phyloP scores from a whole-genome alignment of 176 grass and related monocot genomes.

The Dactylis glomerata region DNA sequence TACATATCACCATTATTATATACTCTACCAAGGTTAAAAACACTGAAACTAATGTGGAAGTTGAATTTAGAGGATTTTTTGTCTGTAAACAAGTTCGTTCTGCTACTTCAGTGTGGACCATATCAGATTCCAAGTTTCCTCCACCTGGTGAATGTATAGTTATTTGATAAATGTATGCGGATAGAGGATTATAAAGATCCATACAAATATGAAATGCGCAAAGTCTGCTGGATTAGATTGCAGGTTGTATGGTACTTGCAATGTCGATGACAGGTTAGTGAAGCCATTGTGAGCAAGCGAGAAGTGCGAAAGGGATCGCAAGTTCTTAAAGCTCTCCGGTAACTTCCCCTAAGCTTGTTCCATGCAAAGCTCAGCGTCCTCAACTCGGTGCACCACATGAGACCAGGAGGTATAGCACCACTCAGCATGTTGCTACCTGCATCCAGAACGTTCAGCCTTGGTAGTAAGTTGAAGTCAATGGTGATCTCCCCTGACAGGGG shows the following conservation, averaged over 20 bases:
- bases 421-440: slow-evolving; percentile 47
- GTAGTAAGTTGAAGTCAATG: slow-evolving; percentile 47
- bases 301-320: no score
- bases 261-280: no score
- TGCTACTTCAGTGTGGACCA: not conserved
- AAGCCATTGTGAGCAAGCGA: no score
- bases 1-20: not conserved
- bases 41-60: not conserved
- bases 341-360: slow-evolving; percentile 50
- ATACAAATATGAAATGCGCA: not conserved
- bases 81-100: not conserved
- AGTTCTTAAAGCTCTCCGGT: slow-evolving; percentile 41
- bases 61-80: not conserved
- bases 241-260: not conserved
- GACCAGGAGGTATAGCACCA: slow-evolving; percentile 58
- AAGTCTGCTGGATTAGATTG: not conserved
- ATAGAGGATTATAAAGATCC: not conserved
- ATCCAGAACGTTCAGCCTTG: slow-evolving; percentile 55
- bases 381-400: slow-evolving; percentile 30
- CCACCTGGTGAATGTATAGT: not conserved
- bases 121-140: not conserved
- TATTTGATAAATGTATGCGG: not conserved
- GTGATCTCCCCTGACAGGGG: slow-evolving; percentile 45
- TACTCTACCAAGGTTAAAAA: not conserved
- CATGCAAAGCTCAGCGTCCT: slow-evolving; percentile 48